Base-by-base conservation (phyloP, 148 eudicot species). In the Fagopyrum esculentum region DNA sequence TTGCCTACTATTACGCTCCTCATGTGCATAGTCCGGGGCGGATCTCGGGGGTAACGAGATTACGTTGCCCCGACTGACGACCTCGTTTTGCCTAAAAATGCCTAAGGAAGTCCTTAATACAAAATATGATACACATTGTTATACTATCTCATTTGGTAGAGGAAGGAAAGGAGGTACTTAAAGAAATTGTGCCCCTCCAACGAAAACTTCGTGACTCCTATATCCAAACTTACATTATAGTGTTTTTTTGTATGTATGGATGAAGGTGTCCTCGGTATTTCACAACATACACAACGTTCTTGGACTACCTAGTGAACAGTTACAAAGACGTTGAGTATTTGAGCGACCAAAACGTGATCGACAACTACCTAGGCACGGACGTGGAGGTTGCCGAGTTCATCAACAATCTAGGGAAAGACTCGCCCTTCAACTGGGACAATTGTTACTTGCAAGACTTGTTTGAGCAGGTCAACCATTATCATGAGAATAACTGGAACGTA, bases 341-440 rank as follows among this genome's bases (percentile, higher is more conserved):
- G 17, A 75, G 60, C 9, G 89, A 87, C 4, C 29, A 72, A 2
- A 80, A 77, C 78, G 85, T 89, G 0, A 60, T 89, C 2, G 90
- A 87, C 78, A 89, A 87, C 22, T 87, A 85, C 69, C 73, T 83
- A 1, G 93, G 93, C 2, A 79, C 89, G 0, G 87, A 87, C 2
- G 52, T 48, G 0, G 93, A 89, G 29, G 19, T 87, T 6, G 89
- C 87, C 0, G 73, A 51, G 48, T 79, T 87, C 55, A 76, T 89
- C 47, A 87, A 84, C 80, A 80, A 84, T 64, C 11, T 89, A 74
- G 89, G 89, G 43, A 87, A 80, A 49, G 92, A 89, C 29, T 77
- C 86, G 12, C 55, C 86, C 0, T 81, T 84, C 11, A 87, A 85
- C 26, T 74, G 80, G 5, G 80, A 80, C 0, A 29, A 5, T 69